Evolutionary conservation across 192 early-diverging fungal genomes (phyloP), one percentile per base, ranked within the genome.

Genomic region (Mortierella antarctica): DNA sequence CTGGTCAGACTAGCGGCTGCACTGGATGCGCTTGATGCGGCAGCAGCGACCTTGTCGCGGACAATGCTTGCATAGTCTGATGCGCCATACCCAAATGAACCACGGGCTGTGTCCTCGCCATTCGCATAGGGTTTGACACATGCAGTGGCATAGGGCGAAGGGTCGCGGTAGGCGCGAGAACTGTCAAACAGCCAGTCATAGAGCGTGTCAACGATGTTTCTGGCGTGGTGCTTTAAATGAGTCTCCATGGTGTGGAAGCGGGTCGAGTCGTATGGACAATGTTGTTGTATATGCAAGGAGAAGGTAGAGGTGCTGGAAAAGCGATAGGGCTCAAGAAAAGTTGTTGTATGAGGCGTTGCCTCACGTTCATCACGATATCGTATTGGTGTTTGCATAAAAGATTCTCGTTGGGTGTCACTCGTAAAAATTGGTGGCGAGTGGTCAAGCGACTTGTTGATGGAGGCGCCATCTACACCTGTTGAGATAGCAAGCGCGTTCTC

Each of bases 141-240:
- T 7, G 60, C 70, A 31, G 52, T 57, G 12, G 55, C 47, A 12
- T 20, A 5, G 21, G 45, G 53, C 48, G 18, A 47, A 18, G 21
- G 40, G 4, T 40, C 48, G 21, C 23, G 21, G 41, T 40, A 17
- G 44, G 53, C 58, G 23, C 56, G 10, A 14, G 66, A 42, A 11
- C 56, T 31, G 17, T 72, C 48, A 40, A 80, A 80, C 53, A 80
- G 65, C 53, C 45, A 57, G n/a, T 44, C 45, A 61, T 80, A 72
- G 7, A 80, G 70, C 4, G 57, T 53, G 60, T 80, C 61, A 48
- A 80, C 53, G 42, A 47, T 60, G 40, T 40, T 57, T 20, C 20
- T 80, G 18, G 58, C 55, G n/a, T 66, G 62, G 1, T 54, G 46
- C 45, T 71, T 71, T 8, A 57, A 6, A n/a, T 69, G 17, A 5